A percentile compares a stretch with the other conserved stretches of the same genome.
phyloP scores from a whole-genome alignment of 352 stramenopile genomes.

The Phytopythium chamaehyphon region DNA sequence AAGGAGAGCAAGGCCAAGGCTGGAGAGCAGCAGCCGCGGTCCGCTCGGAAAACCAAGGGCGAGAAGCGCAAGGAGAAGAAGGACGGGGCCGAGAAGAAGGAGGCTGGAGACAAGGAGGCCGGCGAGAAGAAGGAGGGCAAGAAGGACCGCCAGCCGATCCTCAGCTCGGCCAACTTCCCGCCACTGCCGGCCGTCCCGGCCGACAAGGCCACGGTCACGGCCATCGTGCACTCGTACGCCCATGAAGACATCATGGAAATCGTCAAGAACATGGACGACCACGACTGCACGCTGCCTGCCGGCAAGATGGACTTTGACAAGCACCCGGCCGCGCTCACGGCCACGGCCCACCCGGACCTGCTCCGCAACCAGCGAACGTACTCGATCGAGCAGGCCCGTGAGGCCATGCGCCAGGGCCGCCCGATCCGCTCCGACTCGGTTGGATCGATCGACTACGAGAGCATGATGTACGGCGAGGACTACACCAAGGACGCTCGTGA shows the following conservation, averaged over 20 bases:
- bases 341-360: constrained; percentile 79
- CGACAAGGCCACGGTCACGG: constrained; percentile 31
- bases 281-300: constrained; percentile 63
- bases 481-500: constrained; percentile 86
- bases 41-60: constrained; percentile 53
- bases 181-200: constrained; percentile 49
- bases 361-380: constrained; percentile 90
- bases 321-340: constrained; percentile 72
- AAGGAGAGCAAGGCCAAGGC: constrained; percentile 61
- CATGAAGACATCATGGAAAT: constrained; percentile 92
- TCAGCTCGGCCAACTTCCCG: constrained; percentile 83
- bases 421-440: constrained; percentile 86
- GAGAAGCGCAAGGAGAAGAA: constrained; percentile 53
- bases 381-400: constrained; percentile 90
- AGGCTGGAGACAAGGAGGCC: constrained; percentile 27
- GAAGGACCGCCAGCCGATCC: constrained; percentile 67
- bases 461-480: constrained; percentile 89
- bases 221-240: constrained; percentile 69
- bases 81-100: constrained; percentile 22
- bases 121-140: constrained; percentile 24
- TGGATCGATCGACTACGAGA: constrained; percentile 86
- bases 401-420: constrained; percentile 85
- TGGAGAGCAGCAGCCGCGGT: constrained; percentile 36
- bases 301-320: constrained; percentile 83
- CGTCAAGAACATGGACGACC: constrained; percentile 89